Percentiles rank a stretch among this genome's conserved stretches.
Evolutionary conservation across 352 stramenopile species (phyloP).

Genomic region (Globisporangium nodosum): DNA sequence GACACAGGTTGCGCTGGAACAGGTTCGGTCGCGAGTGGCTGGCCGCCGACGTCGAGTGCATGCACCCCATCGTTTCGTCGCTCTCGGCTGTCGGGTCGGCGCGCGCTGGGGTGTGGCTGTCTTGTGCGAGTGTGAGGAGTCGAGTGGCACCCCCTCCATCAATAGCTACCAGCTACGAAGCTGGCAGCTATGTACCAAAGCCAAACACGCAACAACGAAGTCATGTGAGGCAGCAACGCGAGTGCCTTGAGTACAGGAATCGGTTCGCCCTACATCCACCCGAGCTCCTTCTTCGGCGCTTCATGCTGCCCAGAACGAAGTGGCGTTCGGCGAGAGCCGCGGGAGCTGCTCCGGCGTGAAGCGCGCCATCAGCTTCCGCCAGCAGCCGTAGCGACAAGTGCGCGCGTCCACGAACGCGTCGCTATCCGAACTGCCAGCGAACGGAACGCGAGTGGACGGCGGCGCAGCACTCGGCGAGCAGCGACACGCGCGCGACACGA

Average conservation of each 20-base stretch:
- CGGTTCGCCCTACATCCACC: too few relatives aligned
- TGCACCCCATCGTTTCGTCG: slow-evolving; percentile 47
- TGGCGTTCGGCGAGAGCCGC: slow-evolving; percentile 35
- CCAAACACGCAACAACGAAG: too few relatives aligned
- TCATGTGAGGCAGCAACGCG: too few relatives aligned
- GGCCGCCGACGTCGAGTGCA: slow-evolving; percentile 29
- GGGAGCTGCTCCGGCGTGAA: slow-evolving; percentile 34
- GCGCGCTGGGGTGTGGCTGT: neutral
- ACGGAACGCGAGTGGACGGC: neutral
- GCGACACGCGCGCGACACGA: slow-evolving; percentile 43
- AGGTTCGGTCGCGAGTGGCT: slow-evolving; percentile 52
- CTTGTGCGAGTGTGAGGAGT: neutral
- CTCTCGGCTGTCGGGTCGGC: neutral
- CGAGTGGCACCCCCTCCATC: too few relatives aligned
- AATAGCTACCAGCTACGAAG: too few relatives aligned
- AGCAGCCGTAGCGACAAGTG: slow-evolving; percentile 64
- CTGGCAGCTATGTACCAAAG: too few relatives aligned
- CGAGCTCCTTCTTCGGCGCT: neutral
- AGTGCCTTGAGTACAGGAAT: too few relatives aligned
- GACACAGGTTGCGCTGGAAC: slow-evolving; percentile 75
- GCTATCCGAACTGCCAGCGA: neutral
- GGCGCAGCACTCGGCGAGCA: slow-evolving; percentile 15
- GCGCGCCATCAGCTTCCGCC: slow-evolving; percentile 47
- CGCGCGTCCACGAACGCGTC: slow-evolving; percentile 33
- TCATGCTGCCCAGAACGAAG: slow-evolving; percentile 49